A percentile compares a stretch with the other conserved stretches of the same genome.
Conservation (phyloP, 768 basidiomycete genomes). For the Dacryopinax spathularia region DNA sequence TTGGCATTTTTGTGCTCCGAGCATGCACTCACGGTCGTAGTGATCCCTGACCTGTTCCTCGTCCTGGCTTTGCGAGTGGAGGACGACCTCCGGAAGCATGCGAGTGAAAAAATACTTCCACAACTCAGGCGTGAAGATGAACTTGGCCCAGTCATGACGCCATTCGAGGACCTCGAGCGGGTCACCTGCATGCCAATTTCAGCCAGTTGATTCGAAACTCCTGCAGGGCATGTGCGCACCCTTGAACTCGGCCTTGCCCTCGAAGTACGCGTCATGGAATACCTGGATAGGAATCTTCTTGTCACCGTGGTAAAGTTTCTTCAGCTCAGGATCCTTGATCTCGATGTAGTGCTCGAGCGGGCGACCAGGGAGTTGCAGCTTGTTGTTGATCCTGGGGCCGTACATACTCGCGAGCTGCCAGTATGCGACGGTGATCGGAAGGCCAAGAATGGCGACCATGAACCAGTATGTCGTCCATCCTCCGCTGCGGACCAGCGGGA, state of each 20-base stretch:
- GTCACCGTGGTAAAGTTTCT: conserved; percentile 61
- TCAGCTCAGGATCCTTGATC: conserved; percentile 72
- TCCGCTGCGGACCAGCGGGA: conserved; percentile 69
- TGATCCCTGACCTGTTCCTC: conserved; percentile 90
- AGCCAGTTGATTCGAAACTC: not conserved
- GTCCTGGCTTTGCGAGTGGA: conserved; percentile 83
- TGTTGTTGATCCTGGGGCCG: conserved; percentile 68
- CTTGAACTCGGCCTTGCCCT: conserved; percentile 90
- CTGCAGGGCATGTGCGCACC: conserved; percentile 35
- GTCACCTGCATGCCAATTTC: conserved; percentile 44
- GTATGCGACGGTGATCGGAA: conserved; percentile 71
- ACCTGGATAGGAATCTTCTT: conserved; percentile 95
- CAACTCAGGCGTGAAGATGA: conserved; percentile 77
- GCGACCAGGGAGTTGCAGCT: conserved; percentile 70
- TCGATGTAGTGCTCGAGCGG: conserved; percentile 82
- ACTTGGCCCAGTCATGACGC: conserved; percentile 89
- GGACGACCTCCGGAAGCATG: conserved; percentile 84
- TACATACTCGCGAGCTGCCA: conserved; percentile 80
- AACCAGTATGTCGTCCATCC: conserved; percentile 80
- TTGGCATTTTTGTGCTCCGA: too few species aligned
- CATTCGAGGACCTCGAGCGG: conserved; percentile 86
- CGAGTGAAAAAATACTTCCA: conserved; percentile 86
- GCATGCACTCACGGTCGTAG: conserved; percentile 52
- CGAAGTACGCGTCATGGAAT: conserved; percentile 96
- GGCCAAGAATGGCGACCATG: conserved; percentile 54